Percentiles rank a stretch among this genome's conserved stretches.
These are phyloP conservation scores for Ustilago shanxiensis DNA, from an alignment of 1,284 basidiomycete species.

Conservation along the genomic window DNA sequence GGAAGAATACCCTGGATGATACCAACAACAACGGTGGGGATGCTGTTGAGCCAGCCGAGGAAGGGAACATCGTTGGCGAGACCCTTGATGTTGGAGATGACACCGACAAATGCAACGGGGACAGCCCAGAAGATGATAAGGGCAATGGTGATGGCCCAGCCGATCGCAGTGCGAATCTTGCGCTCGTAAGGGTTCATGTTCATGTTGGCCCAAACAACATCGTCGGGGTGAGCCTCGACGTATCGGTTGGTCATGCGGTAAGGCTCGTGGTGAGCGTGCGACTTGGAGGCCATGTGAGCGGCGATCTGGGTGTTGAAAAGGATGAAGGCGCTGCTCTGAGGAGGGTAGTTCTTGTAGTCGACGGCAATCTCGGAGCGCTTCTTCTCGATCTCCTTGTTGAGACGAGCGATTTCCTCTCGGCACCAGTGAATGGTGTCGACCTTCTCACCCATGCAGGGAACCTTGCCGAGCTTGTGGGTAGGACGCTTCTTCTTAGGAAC, in stretches of 20 bases:
- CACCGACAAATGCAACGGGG: slow-evolving; percentile 80
- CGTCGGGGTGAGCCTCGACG: slow-evolving; percentile 71
- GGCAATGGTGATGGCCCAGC: slow-evolving; percentile 74
- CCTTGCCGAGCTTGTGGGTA: slow-evolving; percentile 79
- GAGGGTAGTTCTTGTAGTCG: slow-evolving; percentile 74
- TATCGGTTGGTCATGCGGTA: slow-evolving; percentile 64
- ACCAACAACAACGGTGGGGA: slow-evolving; percentile 75
- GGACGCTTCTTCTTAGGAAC: slow-evolving; percentile 75
- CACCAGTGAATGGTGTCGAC: slow-evolving; percentile 88
- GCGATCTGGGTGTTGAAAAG: slow-evolving; percentile 94
- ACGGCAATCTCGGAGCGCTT: slow-evolving; percentile 77
- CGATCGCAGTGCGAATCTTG: slow-evolving; percentile 74
- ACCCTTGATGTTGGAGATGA: slow-evolving; percentile 82
- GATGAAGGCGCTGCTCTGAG: slow-evolving; percentile 78
- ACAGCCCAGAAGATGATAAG: slow-evolving; percentile 77
- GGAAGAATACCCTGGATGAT: slow-evolving; percentile 86
- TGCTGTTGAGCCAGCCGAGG: slow-evolving; percentile 84
- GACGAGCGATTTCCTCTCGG: slow-evolving; percentile 74
- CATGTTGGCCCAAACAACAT: slow-evolving; percentile 91
- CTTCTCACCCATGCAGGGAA: slow-evolving; percentile 80
- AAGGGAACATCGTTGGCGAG: slow-evolving; percentile 78
- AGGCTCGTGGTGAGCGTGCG: slow-evolving; percentile 59
- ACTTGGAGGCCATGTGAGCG: slow-evolving; percentile 58
- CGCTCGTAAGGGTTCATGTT: slow-evolving; percentile 89
- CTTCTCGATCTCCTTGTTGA: slow-evolving; percentile 74